Conservation (phyloP, 768 basidiomycete genomes). For the Clavulina sp. region DNA sequence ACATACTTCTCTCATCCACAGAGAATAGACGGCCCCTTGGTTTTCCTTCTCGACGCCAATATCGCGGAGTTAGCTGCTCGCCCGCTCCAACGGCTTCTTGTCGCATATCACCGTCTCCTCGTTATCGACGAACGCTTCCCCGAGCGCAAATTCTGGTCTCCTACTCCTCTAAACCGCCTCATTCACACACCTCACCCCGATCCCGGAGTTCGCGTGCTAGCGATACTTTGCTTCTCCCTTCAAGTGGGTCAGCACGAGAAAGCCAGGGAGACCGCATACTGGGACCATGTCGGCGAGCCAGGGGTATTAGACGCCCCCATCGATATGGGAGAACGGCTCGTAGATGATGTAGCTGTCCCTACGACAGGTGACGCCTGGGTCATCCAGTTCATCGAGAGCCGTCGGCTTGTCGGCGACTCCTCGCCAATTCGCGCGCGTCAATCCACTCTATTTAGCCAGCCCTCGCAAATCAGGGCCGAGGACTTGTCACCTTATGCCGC, state of each 20-base stretch:
- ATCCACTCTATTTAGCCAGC: slow-evolving; percentile 26
- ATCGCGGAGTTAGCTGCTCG: not conserved
- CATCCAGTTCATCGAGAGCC: slow-evolving; percentile 49
- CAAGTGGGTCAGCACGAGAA: slow-evolving; percentile 66
- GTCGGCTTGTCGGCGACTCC: slow-evolving; percentile 37
- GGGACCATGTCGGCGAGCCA: slow-evolving; percentile 38
- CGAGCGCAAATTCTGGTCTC: slow-evolving; percentile 39
- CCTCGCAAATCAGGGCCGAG: slow-evolving; percentile 2
- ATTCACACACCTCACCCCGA: slow-evolving; percentile 40
- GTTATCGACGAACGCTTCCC: slow-evolving; percentile 57
- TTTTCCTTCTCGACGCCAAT: slow-evolving; percentile 19
- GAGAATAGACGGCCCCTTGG: slow-evolving; percentile 37
- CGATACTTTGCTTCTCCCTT: slow-evolving; percentile 60
- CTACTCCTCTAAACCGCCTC: slow-evolving; percentile 26
- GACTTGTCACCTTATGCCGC: slow-evolving; percentile 29
- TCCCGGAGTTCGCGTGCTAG: slow-evolving; percentile 43
- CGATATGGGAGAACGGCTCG: slow-evolving; percentile 25
- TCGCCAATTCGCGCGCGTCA: slow-evolving; percentile 26
- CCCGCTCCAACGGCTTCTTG: slow-evolving; percentile 47
- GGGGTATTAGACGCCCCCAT: slow-evolving; percentile 45
- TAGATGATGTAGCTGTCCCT: slow-evolving; percentile 28
- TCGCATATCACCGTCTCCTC: slow-evolving; percentile 70
- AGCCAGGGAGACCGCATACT: slow-evolving; percentile 51
- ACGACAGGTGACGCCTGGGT: slow-evolving; percentile 58
- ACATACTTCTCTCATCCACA: slow-evolving; percentile 28